Evolutionary conservation across 805 yeast species (phyloP), one percentile per base, ranked within the genome.

Genomic region (Kuraishia ogatae): DNA sequence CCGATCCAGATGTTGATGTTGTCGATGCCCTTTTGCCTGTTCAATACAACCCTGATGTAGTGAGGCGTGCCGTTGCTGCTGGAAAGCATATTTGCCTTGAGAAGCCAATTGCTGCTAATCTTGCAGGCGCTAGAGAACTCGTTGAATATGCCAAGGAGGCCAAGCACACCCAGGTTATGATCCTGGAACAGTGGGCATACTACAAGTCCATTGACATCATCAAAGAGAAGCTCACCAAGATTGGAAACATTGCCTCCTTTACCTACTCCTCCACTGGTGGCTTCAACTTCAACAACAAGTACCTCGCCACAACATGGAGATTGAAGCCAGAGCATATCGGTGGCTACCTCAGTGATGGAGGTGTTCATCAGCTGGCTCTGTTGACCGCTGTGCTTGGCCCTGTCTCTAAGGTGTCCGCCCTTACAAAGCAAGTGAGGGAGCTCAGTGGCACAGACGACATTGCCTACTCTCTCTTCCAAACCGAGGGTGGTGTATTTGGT

Each of bases 361-460:
- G 97, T 67, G 98, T 93, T 23, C 98, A 93, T 71, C 97, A 92
- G 70, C 74, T 92, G 68, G 97, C 97, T 2, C 73, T 90, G 46
- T 78, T 92, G 60, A 90, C 96, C 8, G 89, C 83, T 57, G 83
- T 90, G 20, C 75, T 93, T 54, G 97, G 98, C 54, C 75, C 77
- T 23, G 85, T 90, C 17, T 82, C 79, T 52, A 69, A 84, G 6
- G 82, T 92, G 46, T 80, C 89, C 54, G 97, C 91, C 10, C 79
- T 80, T 60, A 85, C 97, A 15, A 82, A 75, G 58, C 97, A 91
- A 71, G 78, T 89, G 52, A 81, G 91, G 66, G 74, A 83, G 64
- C 80, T 79, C 62, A 83, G 93, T 57, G 97, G 97, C 39, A 78
- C 85, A 54, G 92, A 85, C 59, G 98, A 93, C 70, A 78, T 87